Conservation (phyloP, 306 rosid species). For the Prunus mongolica region DNA sequence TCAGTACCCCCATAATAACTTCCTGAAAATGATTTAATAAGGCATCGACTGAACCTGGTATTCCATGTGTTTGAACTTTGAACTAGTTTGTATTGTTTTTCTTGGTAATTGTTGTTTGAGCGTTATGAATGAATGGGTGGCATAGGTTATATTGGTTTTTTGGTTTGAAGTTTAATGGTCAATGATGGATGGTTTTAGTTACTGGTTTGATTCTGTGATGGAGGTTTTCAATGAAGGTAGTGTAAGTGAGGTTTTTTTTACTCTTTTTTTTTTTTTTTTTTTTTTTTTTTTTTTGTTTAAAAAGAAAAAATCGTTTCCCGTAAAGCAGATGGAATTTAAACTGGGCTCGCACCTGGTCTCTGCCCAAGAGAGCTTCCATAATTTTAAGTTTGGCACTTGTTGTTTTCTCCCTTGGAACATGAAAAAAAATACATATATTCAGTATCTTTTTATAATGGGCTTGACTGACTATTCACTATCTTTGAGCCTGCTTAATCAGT, state of each 20-base stretch:
- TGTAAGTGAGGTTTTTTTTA: not conserved
- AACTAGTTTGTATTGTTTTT: not conserved
- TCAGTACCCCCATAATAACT: not conserved
- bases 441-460: too few relatives aligned
- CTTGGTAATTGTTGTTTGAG: not conserved
- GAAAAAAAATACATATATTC: too few relatives aligned
- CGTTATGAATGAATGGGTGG: not conserved
- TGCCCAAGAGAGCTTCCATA: not conserved
- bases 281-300: not conserved
- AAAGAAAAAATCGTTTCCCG: not conserved
- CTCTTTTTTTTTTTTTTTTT: not conserved
- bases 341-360: not conserved
- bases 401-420: not conserved
- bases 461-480: too few relatives aligned
- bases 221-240: not conserved
- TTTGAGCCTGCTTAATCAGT: not conserved
- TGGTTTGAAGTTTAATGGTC: too few relatives aligned
- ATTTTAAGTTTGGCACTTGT: not conserved
- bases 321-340: not conserved
- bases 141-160: not conserved
- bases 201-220: not conserved
- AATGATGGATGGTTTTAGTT: not conserved
- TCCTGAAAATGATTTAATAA: not conserved
- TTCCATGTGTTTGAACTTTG: not conserved
- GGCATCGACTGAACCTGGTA: not conserved